A percentile compares a stretch with the other conserved stretches of the same genome.
Evolutionary conservation across 495 filamentous ascomycete species (phyloP).

Genomic region (Echria macrotheca): DNA sequence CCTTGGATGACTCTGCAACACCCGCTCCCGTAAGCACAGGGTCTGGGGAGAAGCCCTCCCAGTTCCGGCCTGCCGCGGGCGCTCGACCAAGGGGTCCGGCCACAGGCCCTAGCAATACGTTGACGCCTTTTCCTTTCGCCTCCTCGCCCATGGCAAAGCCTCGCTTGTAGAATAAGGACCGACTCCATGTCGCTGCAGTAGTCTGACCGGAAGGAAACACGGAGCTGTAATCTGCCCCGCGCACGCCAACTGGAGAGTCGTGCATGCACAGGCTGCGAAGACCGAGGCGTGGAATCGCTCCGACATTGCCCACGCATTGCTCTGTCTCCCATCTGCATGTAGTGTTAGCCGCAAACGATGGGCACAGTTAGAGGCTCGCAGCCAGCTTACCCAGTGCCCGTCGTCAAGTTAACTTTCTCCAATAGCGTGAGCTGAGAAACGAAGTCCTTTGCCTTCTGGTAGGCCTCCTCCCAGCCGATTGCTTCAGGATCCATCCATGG

Average conservation of each 20-base stretch:
- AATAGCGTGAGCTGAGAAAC: slow-evolving; percentile 77
- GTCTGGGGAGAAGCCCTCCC: slow-evolving; percentile 76
- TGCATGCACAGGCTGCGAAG: slow-evolving; percentile 82
- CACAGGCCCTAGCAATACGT: slow-evolving; percentile 82
- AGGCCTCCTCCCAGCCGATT: slow-evolving; percentile 72
- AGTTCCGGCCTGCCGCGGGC: slow-evolving; percentile 81
- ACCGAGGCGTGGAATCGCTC: slow-evolving; percentile 67
- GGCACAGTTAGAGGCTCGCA: too few species aligned
- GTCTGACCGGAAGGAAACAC: slow-evolving; percentile 80
- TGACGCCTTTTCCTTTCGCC: slow-evolving; percentile 75
- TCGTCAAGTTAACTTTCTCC: slow-evolving; percentile 92
- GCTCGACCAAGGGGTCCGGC: slow-evolving; percentile 75
- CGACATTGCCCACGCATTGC: slow-evolving; percentile 74
- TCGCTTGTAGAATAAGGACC: slow-evolving; percentile 61
- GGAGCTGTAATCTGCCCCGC: slow-evolving; percentile 68
- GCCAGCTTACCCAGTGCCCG: slow-evolving; percentile 64
- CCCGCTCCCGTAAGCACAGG: slow-evolving; percentile 69
- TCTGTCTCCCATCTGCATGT: slow-evolving; percentile 64
- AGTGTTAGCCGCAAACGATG: slow-evolving; percentile 24
- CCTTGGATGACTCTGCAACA: slow-evolving; percentile 69
- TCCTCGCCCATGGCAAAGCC: slow-evolving; percentile 78
- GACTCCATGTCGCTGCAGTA: slow-evolving; percentile 72
- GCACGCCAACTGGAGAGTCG: slow-evolving; percentile 82
- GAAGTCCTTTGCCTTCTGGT: slow-evolving; percentile 68
- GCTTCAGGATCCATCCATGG: slow-evolving; percentile 70